phyloP scores from a whole-genome alignment of 106 monocot genomes.

The Phalaenopsis aphrodite region DNA sequence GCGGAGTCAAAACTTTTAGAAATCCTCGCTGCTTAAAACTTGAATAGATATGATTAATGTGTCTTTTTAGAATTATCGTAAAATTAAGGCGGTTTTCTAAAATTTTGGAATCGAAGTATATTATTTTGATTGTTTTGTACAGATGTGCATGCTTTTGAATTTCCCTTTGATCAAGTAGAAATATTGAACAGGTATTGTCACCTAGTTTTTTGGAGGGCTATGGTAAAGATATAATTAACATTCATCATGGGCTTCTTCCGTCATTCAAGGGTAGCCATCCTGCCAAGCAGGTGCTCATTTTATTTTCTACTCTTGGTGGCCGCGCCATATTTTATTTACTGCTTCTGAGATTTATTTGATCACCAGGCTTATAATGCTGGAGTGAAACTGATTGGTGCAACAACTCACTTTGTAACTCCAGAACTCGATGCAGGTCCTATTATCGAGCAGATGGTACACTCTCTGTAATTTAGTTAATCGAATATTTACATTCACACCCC shows the following conservation, averaged over 20 bases:
- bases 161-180: too few species aligned
- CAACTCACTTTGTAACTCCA: conserved; percentile 84
- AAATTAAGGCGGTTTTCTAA: too few species aligned
- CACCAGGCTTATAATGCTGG: conserved; percentile 83
- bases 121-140: too few species aligned
- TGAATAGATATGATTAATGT: too few species aligned
- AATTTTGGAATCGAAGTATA: too few species aligned
- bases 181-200: conserved; percentile 51
- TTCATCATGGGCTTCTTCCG: conserved; percentile 98
- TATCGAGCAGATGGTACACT: conserved; percentile 85
- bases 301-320: not conserved
- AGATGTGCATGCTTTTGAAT: too few species aligned
- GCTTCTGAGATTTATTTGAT: not conserved
- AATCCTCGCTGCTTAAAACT: too few species aligned
- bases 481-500: too few species aligned
- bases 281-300: conserved; percentile 50
- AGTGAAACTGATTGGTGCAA: conserved; percentile 94
- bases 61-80: too few species aligned
- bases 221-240: conserved; percentile 94
- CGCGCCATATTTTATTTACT: too few species aligned
- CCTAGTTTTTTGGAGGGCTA: conserved; percentile 62
- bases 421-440: conserved; percentile 86
- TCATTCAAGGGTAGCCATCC: conserved; percentile 91
- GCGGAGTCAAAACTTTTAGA: too few species aligned
- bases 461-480: too few species aligned